A percentile compares a stretch with the other conserved stretches of the same genome.
Evolutionary conservation across 345 rosid species (phyloP).

Genomic region (Pugionium dolabratum): DNA sequence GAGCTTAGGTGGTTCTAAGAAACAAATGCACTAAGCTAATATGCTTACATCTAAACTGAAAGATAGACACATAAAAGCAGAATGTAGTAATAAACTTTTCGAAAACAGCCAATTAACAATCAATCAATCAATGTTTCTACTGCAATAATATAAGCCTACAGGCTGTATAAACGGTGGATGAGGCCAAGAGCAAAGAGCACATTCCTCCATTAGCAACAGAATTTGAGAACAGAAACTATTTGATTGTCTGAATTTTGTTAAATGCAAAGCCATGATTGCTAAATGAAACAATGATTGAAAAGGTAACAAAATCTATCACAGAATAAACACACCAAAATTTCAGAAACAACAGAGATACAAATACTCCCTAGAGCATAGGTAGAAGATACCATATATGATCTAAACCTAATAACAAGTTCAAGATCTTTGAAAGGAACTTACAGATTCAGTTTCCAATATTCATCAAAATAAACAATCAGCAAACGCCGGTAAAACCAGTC

Average conservation of each 20-base stretch:
- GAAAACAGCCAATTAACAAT: not conserved
- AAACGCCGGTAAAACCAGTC: not conserved
- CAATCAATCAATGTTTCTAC: not conserved
- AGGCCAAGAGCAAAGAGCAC: constrained; percentile 10
- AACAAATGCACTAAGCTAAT: not conserved
- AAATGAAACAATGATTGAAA: not conserved
- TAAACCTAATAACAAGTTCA: constrained; percentile 1
- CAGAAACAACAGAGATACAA: not conserved
- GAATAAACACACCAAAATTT: not conserved
- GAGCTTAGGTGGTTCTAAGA: not conserved
- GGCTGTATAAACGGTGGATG: not conserved
- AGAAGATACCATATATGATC: not conserved
- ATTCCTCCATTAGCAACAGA: not conserved
- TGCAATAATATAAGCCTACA: not conserved
- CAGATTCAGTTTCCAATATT: not conserved
- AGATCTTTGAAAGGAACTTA: constrained; percentile 8
- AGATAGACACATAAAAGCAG: not conserved
- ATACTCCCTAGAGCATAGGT: not conserved
- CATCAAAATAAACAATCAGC: not conserved
- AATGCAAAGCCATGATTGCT: not conserved
- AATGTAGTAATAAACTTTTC: not conserved
- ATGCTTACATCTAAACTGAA: constrained; percentile 6
- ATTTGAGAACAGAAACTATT: not conserved
- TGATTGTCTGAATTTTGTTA: not conserved
- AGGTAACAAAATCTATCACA: not conserved